These are phyloP conservation scores for Russula emetica DNA, from an alignment of 768 basidiomycete species.

Conservation along the genomic window DNA sequence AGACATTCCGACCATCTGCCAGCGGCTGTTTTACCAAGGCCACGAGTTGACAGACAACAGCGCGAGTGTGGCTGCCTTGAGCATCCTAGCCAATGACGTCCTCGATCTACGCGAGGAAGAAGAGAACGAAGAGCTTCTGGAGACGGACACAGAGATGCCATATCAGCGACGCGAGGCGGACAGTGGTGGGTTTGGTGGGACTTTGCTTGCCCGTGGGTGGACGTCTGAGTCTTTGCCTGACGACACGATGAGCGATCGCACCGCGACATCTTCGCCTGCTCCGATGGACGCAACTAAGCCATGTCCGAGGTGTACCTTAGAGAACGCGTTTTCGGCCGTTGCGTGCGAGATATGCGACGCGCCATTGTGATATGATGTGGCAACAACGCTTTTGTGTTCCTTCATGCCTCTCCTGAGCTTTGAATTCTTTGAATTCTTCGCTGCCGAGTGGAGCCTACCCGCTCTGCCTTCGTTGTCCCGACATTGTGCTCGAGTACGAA, in stretches of 20 bases:
- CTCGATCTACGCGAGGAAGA: slow-evolving; percentile 62
- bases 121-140: slow-evolving; percentile 53
- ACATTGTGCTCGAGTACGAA: not conserved
- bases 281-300: slow-evolving; percentile 19
- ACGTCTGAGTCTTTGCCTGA: slow-evolving; percentile 32
- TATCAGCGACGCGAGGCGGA: slow-evolving; percentile 49
- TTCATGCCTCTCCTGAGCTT: too few species aligned
- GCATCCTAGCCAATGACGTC: slow-evolving; percentile 54
- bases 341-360: slow-evolving; percentile 35
- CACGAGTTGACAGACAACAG: slow-evolving; percentile 62
- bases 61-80: slow-evolving; percentile 48
- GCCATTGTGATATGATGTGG: slow-evolving; percentile 22
- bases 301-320: slow-evolving; percentile 27
- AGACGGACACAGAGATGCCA: slow-evolving; percentile 42
- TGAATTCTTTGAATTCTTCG: too few species aligned
- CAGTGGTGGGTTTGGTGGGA: slow-evolving; percentile 69
- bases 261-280: slow-evolving; percentile 23
- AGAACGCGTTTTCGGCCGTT: slow-evolving; percentile 21
- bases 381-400: not conserved
- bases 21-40: slow-evolving; percentile 60
- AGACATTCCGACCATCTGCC: slow-evolving; percentile 70
- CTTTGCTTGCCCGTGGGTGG: slow-evolving; percentile 50
- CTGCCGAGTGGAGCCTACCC: not conserved
- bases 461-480: not conserved
- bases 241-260: slow-evolving; percentile 26